phyloP scores from a whole-genome alignment of 306 rosid species.

The Senna siamea region DNA sequence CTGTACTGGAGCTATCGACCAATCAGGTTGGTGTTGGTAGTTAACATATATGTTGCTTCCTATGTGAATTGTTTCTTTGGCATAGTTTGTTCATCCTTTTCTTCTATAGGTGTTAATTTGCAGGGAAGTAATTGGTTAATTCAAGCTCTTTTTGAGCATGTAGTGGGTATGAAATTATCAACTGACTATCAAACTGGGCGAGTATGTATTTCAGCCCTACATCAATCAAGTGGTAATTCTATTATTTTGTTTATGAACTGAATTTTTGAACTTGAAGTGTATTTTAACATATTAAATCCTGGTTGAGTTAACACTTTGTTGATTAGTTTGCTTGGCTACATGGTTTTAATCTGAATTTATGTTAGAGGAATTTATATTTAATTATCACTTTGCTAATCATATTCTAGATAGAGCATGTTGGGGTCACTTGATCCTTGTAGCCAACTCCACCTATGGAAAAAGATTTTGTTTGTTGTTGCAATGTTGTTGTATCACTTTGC shows the following conservation, averaged over 20 bases:
- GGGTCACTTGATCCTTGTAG: too few species aligned
- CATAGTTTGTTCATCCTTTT: constrained; percentile 30
- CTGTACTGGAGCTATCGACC: constrained; percentile 44
- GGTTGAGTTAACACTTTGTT: not conserved
- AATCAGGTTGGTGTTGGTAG: constrained; percentile 66
- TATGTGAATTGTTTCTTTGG: constrained; percentile 26
- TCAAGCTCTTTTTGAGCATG: constrained; percentile 70
- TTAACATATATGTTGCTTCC: constrained; percentile 27
- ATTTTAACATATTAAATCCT: constrained; percentile 6
- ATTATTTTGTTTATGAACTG: constrained; percentile 16
- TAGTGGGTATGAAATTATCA: constrained; percentile 82
- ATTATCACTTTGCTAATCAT: not conserved
- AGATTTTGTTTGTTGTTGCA: too few species aligned
- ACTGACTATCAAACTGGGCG: constrained; percentile 54
- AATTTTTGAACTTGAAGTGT: not conserved
- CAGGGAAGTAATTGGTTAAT: constrained; percentile 52
- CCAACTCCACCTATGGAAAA: too few species aligned
- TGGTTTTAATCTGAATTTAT: constrained; percentile 23
- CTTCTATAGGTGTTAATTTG: constrained; percentile 52
- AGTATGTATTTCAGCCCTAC: constrained; percentile 63
- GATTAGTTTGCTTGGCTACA: not conserved
- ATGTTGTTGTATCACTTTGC: too few species aligned
- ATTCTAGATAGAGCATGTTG: too few species aligned
- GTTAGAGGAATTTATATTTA: not conserved
- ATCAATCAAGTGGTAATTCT: constrained; percentile 83